Percentiles rank a stretch among this genome's conserved stretches.
Conservation (phyloP, 1,284 basidiomycete species). For the Pterula multifida region DNA sequence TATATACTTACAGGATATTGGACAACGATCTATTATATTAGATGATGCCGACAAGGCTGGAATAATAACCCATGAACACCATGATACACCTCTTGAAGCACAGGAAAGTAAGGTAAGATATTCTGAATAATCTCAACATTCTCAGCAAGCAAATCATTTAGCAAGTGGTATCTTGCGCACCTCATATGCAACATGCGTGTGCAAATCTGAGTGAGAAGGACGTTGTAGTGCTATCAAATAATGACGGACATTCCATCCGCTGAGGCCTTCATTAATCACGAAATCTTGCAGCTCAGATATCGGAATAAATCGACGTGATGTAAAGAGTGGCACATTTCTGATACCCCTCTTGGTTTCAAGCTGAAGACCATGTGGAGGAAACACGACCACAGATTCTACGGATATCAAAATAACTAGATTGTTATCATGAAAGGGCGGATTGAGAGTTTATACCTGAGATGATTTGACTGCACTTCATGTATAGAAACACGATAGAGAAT, state of each 20-base stretch:
- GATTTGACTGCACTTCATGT: constrained; percentile 31
- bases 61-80: constrained; percentile 34
- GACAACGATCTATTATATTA: not conserved
- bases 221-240: constrained; percentile 44
- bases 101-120: constrained; percentile 46
- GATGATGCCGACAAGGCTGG: constrained; percentile 6
- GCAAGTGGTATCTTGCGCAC: constrained; percentile 19
- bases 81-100: constrained; percentile 47
- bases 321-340: constrained; percentile 28
- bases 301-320: constrained; percentile 48
- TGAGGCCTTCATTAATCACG: constrained; percentile 62
- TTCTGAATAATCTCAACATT: constrained; percentile 36
- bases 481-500: constrained; percentile 15
- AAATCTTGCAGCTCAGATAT: constrained; percentile 41
- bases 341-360: constrained; percentile 55
- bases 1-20: not conserved
- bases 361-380: constrained; percentile 59
- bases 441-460: constrained; percentile 31
- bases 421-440: not conserved
- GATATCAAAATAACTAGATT: not conserved
- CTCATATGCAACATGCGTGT: constrained; percentile 39
- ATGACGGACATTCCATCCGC: constrained; percentile 57
- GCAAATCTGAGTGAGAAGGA: constrained; percentile 17
- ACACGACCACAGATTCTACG: constrained; percentile 54
- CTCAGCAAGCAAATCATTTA: constrained; percentile 4